Conservation (phyloP, 1,139 yeast genomes). For the Geotrichum europaeum region DNA sequence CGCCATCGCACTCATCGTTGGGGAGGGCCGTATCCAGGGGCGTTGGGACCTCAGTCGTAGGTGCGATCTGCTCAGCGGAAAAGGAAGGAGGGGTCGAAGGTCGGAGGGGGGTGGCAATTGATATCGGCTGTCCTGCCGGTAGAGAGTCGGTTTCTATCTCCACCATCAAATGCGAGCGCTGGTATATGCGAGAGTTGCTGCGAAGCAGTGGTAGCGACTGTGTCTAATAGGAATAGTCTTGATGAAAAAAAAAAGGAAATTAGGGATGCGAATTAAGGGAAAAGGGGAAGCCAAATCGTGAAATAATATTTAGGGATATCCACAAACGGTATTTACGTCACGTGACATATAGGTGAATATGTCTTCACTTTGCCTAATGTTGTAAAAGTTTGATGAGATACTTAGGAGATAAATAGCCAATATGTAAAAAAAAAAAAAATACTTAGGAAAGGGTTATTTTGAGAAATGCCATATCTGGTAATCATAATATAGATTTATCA, state of each 20-base stretch:
- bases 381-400: no score
- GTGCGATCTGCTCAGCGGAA: neutral
- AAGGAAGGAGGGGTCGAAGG: neutral
- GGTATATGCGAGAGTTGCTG: neutral
- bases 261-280: neutral
- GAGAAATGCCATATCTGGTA: no score
- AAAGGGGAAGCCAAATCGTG: neutral
- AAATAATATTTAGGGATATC: no score
- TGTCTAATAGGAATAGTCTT: neutral
- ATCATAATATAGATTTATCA: no score
- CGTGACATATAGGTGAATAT: no score
- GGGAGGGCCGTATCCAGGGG: neutral
- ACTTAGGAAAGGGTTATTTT: no score
- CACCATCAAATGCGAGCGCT: neutral
- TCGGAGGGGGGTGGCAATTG: neutral
- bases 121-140: neutral
- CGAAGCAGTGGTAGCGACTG: neutral
- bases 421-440: no score
- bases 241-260: neutral
- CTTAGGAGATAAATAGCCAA: no score
- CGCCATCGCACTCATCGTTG: constrained; percentile 3
- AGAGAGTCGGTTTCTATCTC: neutral
- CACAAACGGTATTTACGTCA: no score
- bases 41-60: neutral
- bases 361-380: no score